Evolutionary conservation across 495 filamentous ascomycete genomes (phyloP), one percentile per base, ranked within the genome.

Genomic region (Xylaria curta): DNA sequence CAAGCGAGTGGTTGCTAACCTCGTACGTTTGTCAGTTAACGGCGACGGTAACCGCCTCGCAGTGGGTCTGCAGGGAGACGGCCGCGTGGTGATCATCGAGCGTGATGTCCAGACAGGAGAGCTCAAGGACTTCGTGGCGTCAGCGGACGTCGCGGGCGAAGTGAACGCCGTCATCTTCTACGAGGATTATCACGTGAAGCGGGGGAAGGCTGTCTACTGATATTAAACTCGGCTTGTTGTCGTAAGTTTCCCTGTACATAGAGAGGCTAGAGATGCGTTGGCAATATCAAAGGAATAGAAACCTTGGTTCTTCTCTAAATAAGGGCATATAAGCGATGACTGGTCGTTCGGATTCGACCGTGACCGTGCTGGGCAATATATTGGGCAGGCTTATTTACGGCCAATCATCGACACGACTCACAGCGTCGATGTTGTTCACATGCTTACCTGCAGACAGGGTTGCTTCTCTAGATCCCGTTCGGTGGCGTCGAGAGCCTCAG

Each of bases 101-200:
- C 80, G 91, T 15, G 86, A 92, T 78, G 78, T 80, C 3, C 71
- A 74, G 49, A 89, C 86, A 0, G 91, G 91, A 0, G 71, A 82
- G 58, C 76, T 93, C 66, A 86, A 84, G 31, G 84, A 87, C 63
- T 80, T 82, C 67, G 76, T 87, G 2, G 89, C 85, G 15, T 73
- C 81, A 68, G 76, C 87, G 9, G 82, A 85, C 49, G 73, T 86
- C 33, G 72, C 84, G 66, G 89, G 88, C 28, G 75, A 83, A 63
- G 78, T 91, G 66, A 91, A 86, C 60, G 85, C 86, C 76, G 86
- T 89, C 21, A 82, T 91, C 69, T 93, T 90, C 84, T 85, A 85
- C 66, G 89, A 93, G 79, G 85, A 81, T 9, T 70, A 74, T 61
- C 69, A 71, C 68, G 73, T 69, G 36, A 42, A 59, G 68, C 70